A percentile compares a stretch with the other conserved stretches of the same genome.
Evolutionary conservation across 176 grass and related monocot genomes (phyloP).

Genomic region (Pharus latifolius): DNA sequence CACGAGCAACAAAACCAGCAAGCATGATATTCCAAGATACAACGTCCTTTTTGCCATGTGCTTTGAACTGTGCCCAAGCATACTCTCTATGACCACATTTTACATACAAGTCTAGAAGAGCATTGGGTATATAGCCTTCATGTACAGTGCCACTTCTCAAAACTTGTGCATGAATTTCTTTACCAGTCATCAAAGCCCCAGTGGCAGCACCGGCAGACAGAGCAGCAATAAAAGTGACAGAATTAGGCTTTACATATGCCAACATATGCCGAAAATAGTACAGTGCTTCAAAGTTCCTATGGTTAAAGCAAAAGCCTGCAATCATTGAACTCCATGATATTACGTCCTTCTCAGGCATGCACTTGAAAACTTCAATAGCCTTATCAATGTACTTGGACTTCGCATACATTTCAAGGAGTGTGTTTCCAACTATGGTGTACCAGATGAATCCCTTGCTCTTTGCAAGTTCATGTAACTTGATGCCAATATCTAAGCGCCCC

Average conservation of each 20-base stretch:
- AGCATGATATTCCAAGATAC: conserved; percentile 96
- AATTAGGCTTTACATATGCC: conserved; percentile 67
- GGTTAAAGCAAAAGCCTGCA: conserved; percentile 68
- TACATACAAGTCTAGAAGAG: conserved; percentile 77
- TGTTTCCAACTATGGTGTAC: conserved; percentile 43
- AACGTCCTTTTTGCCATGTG: conserved; percentile 45
- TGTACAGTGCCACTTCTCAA: conserved; percentile 51
- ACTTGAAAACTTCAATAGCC: conserved; percentile 71
- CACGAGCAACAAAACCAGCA: conserved; percentile 55
- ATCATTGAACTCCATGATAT: conserved; percentile 83
- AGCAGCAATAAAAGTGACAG: conserved; percentile 59
- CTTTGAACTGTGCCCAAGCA: conserved; percentile 69
- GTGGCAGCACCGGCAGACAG: conserved; percentile 71
- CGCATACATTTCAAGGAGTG: conserved; percentile 79
- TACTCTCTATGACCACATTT: conserved; percentile 78
- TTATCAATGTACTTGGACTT: conserved; percentile 74
- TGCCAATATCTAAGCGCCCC: conserved; percentile 52
- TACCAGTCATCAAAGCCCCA: conserved; percentile 61
- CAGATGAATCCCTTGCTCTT: conserved; percentile 36
- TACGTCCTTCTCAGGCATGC: conserved; percentile 78
- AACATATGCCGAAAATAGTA: conserved; percentile 79
- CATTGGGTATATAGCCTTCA: conserved; percentile 65
- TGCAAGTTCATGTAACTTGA: conserved; percentile 71
- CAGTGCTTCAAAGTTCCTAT: conserved; percentile 72
- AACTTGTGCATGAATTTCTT: conserved; percentile 82